These are phyloP conservation scores for Pyrrhoderma noxium DNA, from an alignment of 1,284 basidiomycete genomes.

Conservation along the genomic window DNA sequence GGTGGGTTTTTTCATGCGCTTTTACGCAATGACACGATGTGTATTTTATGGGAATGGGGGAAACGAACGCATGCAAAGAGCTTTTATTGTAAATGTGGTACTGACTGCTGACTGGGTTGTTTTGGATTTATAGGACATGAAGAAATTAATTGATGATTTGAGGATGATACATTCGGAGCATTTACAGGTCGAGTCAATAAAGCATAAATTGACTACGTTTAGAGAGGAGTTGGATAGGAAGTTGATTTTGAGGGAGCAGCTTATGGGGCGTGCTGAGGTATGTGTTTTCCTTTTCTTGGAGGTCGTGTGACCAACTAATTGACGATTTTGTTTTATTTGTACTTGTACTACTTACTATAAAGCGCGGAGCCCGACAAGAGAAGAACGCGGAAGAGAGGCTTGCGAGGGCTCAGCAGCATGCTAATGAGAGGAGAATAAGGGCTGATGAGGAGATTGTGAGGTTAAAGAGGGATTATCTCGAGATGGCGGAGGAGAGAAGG, in stretches of 20 bases:
- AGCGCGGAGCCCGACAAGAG: constrained; percentile 40
- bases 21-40: not conserved
- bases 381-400: constrained; percentile 20
- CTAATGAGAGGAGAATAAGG: constrained; percentile 63
- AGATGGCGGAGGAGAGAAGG: constrained; percentile 64
- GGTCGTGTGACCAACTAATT: too few species aligned
- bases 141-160: constrained; percentile 60
- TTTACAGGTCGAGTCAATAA: constrained; percentile 48
- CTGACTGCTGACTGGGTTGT: too few species aligned
- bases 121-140: constrained; percentile 66
- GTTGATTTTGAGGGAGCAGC: constrained; percentile 62
- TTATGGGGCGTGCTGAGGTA: constrained; percentile 61
- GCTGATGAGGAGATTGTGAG: constrained; percentile 64
- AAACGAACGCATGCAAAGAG: too few species aligned
- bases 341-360: constrained; percentile 8
- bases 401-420: constrained; percentile 63
- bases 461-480: constrained; percentile 67
- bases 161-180: constrained; percentile 67
- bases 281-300: too few species aligned
- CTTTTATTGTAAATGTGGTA: too few species aligned
- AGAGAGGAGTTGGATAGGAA: constrained; percentile 62
- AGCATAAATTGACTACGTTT: constrained; percentile 57
- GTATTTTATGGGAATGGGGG: not conserved
- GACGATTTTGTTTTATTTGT: constrained; percentile 1
- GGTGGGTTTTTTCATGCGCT: constrained; percentile 34